Evolutionary conservation across 352 stramenopile species (phyloP).

Genomic region (Heterotrichella gracilis): DNA sequence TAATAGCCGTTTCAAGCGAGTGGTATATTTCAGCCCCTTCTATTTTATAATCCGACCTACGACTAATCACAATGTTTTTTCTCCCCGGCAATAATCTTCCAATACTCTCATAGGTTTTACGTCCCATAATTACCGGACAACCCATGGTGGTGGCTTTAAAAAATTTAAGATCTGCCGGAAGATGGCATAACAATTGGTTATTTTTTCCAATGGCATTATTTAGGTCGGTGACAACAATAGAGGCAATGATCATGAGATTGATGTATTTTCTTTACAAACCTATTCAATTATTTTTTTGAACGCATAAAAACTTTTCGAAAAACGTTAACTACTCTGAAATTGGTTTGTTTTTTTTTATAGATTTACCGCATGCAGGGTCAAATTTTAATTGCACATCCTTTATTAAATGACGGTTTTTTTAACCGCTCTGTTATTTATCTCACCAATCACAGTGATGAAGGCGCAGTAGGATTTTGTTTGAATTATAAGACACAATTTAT

Average conservation of each 20-base stretch:
- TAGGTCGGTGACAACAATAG: background rate
- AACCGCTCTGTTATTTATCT: background rate
- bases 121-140: background rate
- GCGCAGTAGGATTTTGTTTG: background rate
- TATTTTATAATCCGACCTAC: background rate
- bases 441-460: background rate
- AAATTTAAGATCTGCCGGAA: background rate
- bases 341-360: background rate
- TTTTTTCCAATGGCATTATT: constrained; percentile 8
- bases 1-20: background rate
- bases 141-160: constrained; percentile 1
- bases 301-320: background rate
- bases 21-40: background rate
- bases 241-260: background rate
- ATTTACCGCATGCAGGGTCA: background rate
- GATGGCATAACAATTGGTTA: background rate
- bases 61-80: background rate
- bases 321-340: background rate
- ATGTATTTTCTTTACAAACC: too few species aligned
- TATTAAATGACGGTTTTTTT: background rate
- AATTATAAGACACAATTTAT: background rate
- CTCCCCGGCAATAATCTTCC: background rate
- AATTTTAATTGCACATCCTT: background rate
- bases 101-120: background rate
- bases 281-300: constrained; percentile 11